Evolutionary conservation across 2,329 filamentous ascomycete genomes (phyloP).

Genomic region (Aspergillus proliferans): DNA sequence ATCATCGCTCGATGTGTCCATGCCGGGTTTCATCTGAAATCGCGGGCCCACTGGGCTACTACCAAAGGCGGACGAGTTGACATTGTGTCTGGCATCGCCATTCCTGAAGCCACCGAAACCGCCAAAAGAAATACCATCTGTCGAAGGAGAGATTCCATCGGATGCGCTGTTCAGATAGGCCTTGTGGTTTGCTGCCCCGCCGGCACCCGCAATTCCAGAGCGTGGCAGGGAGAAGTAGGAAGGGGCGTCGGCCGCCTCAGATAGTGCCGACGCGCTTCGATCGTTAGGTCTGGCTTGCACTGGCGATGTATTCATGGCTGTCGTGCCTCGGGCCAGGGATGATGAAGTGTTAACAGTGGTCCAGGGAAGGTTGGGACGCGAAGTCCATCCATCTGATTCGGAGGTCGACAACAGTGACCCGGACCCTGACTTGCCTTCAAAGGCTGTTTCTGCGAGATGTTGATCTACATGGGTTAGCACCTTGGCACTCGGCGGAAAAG

Average conservation of each 20-base stretch:
- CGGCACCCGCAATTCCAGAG: constrained; percentile 37
- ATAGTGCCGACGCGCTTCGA: constrained; percentile 30
- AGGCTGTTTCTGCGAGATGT: constrained; percentile 21
- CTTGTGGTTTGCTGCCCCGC: constrained; percentile 21
- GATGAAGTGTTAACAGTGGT: constrained; percentile 45
- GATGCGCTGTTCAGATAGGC: constrained; percentile 27
- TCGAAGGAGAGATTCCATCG: constrained; percentile 29
- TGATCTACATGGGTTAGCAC: constrained; percentile 17
- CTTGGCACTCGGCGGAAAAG: not conserved
- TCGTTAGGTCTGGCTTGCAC: constrained; percentile 49
- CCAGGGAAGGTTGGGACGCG: constrained; percentile 53
- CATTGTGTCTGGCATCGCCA: constrained; percentile 28
- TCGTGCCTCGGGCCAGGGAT: constrained; percentile 40
- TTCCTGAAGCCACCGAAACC: constrained; percentile 26
- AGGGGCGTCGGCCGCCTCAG: constrained; percentile 41
- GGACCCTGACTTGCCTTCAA: constrained; percentile 60
- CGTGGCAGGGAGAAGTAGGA: constrained; percentile 44
- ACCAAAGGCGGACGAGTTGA: constrained; percentile 26
- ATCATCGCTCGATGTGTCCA: constrained; percentile 28
- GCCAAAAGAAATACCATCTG: constrained; percentile 26
- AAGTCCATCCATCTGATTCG: constrained; percentile 59
- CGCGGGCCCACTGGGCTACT: constrained; percentile 24
- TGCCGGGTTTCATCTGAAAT: constrained; percentile 26
- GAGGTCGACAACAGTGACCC: constrained; percentile 63
- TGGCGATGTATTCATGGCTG: constrained; percentile 52